Conservation (phyloP, 768 basidiomycete genomes). For the Pholiota microspora region DNA sequence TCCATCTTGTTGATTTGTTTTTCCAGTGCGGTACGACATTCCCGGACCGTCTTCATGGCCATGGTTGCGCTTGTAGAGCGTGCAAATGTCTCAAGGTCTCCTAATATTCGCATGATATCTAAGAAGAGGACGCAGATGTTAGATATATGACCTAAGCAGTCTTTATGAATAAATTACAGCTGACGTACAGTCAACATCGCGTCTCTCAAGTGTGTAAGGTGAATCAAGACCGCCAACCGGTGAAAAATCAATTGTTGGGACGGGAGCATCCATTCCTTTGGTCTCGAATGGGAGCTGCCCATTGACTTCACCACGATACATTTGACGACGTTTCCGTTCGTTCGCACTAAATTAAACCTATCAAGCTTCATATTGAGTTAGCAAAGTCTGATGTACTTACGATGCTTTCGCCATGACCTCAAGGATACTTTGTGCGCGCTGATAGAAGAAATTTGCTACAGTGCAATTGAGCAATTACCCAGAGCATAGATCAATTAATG, state of each 20-base stretch:
- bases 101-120: conserved; percentile 63
- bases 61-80: conserved; percentile 41
- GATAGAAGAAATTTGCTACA: conserved; percentile 75
- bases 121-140: conserved; percentile 7
- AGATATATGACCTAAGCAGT: conserved; percentile 8
- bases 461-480: no score
- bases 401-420: conserved; percentile 87
- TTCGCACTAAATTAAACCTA: conserved; percentile 43
- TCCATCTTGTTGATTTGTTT: conserved; percentile 80
- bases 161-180: background rate
- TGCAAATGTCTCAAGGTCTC: conserved; percentile 63
- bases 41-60: conserved; percentile 55
- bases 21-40: conserved; percentile 61
- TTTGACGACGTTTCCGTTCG: conserved; percentile 80
- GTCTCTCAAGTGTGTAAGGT: conserved; percentile 64
- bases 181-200: conserved; percentile 70
- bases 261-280: conserved; percentile 75
- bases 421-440: conserved; percentile 75
- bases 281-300: conserved; percentile 88
- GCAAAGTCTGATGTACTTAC: conserved; percentile 46
- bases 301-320: conserved; percentile 82
- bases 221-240: conserved; percentile 63
- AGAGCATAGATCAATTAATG: background rate
- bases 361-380: no score
- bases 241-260: conserved; percentile 78